phyloP scores from a whole-genome alignment of 495 filamentous ascomycete species.

The Talaromyces nanjingensis region DNA sequence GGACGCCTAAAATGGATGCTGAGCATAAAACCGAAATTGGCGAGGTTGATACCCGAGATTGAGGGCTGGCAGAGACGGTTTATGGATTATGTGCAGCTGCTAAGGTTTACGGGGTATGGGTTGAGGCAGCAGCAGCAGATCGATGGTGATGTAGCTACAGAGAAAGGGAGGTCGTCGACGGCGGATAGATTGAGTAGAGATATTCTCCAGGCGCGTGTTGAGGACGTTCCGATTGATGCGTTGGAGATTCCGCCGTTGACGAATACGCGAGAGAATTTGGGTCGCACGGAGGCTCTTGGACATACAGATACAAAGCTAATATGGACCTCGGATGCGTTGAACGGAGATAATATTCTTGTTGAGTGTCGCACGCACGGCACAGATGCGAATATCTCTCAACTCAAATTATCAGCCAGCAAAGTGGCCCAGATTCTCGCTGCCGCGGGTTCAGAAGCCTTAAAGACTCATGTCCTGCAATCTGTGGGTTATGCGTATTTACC shows the following conservation, averaged over 20 bases:
- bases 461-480: background rate
- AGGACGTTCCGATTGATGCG: background rate
- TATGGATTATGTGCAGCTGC: background rate
- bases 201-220: background rate
- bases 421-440: background rate
- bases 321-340: background rate
- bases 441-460: background rate
- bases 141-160: background rate
- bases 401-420: background rate
- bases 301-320: background rate
- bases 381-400: background rate
- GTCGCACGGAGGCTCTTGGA: background rate
- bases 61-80: background rate
- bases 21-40: background rate
- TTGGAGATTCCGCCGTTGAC: background rate
- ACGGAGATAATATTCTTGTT: background rate
- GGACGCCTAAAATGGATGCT: background rate
- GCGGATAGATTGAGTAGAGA: background rate
- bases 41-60: background rate
- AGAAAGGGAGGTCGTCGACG: background rate
- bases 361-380: background rate
- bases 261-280: background rate
- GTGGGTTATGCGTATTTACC: background rate
- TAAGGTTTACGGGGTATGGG: background rate
- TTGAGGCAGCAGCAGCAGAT: background rate